A percentile compares a stretch with the other conserved stretches of the same genome.
Conservation (phyloP, 495 filamentous ascomycete species). For the Astrothelium subdiscretum region DNA sequence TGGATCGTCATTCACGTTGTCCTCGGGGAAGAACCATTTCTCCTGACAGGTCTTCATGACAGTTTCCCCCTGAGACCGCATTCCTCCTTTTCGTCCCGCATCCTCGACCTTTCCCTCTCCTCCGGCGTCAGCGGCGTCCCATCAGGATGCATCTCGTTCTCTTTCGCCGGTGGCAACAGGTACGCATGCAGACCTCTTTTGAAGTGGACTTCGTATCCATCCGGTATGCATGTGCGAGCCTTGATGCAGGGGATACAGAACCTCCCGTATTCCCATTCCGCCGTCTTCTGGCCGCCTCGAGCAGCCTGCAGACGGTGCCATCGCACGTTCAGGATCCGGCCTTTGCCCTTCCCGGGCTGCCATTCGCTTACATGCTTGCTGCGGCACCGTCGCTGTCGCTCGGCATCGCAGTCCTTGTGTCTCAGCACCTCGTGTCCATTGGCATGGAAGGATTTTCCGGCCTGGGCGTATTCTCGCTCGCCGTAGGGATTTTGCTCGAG, state of each 20-base stretch:
- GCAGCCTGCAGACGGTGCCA: not conserved
- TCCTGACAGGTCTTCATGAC: not conserved
- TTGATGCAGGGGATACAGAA: not conserved
- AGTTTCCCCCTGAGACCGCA: too few species aligned
- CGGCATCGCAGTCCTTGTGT: not conserved
- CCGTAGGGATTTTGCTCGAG: not conserved
- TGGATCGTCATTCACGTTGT: not conserved
- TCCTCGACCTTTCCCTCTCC: not conserved
- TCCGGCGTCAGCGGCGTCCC: not conserved
- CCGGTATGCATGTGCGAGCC: not conserved
- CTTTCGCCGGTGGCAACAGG: not conserved
- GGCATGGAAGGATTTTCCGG: not conserved
- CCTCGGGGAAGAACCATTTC: not conserved
- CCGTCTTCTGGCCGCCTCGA: not conserved
- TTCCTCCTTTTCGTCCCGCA: not conserved
- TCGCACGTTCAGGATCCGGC: not conserved
- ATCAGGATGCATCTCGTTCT: not conserved
- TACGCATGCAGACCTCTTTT: not conserved
- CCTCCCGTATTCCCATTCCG: not conserved
- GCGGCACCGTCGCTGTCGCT: not conserved
- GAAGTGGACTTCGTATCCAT: not conserved
- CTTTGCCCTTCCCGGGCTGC: not conserved
- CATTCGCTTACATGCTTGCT: not conserved
- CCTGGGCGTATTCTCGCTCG: not conserved
- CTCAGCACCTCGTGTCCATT: not conserved